Conservation (phyloP, 257 asterid species). For the Cruciata laevipes region DNA sequence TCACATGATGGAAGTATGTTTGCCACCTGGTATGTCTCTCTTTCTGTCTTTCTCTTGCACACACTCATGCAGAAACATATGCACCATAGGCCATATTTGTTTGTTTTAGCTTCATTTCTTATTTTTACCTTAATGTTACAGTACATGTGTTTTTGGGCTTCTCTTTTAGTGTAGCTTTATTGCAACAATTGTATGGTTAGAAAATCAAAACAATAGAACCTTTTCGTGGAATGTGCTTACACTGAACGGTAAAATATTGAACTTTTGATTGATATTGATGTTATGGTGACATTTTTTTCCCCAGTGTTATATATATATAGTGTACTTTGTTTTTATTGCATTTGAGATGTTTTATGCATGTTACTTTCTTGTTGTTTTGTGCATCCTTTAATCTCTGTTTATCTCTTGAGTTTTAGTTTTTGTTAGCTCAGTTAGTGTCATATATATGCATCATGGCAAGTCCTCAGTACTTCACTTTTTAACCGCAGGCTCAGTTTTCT, state of each 20-base stretch:
- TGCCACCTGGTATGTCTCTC: constrained; percentile 71
- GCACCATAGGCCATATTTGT: not conserved
- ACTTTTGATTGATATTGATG: not conserved
- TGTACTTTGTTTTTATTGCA: too few species aligned
- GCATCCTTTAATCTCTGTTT: not conserved
- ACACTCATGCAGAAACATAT: not conserved
- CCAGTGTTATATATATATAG: not conserved
- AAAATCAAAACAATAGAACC: too few species aligned
- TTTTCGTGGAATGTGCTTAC: too few species aligned
- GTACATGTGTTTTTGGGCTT: too few species aligned
- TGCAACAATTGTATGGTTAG: too few species aligned
- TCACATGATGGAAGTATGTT: constrained; percentile 79
- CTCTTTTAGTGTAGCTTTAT: not conserved
- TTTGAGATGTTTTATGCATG: not conserved
- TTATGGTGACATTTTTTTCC: not conserved
- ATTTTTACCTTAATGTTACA: not conserved
- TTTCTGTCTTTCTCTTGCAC: constrained; percentile 4
- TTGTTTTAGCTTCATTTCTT: not conserved
- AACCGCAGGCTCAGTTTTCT: not conserved
- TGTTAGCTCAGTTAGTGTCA: not conserved
- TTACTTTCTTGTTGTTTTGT: not conserved
- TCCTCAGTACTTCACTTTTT: not conserved
- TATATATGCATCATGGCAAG: not conserved
- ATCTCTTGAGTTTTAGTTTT: not conserved
- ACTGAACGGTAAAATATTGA: not conserved